These are phyloP conservation scores for Harringtonia aguacate DNA, from an alignment of 2,329 filamentous ascomycete genomes.

Conservation along the genomic window DNA sequence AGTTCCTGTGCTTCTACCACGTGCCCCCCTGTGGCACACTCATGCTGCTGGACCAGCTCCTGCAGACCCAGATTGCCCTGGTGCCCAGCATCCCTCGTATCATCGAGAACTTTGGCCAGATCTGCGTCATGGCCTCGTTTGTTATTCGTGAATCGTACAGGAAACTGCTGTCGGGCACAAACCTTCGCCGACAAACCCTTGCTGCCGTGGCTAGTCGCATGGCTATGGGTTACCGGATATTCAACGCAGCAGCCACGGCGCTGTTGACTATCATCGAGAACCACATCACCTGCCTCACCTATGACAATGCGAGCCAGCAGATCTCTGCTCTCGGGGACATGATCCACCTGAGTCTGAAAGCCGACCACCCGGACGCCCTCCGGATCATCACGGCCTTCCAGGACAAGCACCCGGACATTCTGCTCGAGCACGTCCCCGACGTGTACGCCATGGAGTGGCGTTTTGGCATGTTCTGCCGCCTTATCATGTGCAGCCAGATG, in stretches of 20 bases:
- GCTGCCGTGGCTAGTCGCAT: slow-evolving; percentile 9
- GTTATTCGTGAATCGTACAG: slow-evolving; percentile 21
- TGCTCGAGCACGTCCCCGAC: slow-evolving; percentile 28
- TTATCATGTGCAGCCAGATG: slow-evolving; percentile 81
- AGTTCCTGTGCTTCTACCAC: slow-evolving; percentile 26
- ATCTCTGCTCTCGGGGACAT: slow-evolving; percentile 33
- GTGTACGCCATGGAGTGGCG: slow-evolving; percentile 56
- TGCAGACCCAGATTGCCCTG: slow-evolving; percentile 26
- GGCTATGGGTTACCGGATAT: slow-evolving; percentile 25
- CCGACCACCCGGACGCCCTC: slow-evolving; percentile 24
- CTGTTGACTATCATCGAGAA: slow-evolving; percentile 42
- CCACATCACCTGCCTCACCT: slow-evolving; percentile 38
- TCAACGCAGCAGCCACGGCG: slow-evolving; percentile 28
- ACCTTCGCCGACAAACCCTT: neutral
- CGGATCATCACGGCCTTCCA: slow-evolving; percentile 21
- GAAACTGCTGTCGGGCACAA: slow-evolving; percentile 11
- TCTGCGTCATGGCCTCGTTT: slow-evolving; percentile 24
- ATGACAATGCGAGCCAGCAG: slow-evolving; percentile 29
- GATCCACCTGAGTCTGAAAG: slow-evolving; percentile 28
- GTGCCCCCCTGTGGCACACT: slow-evolving; percentile 29
- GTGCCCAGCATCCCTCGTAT: slow-evolving; percentile 35
- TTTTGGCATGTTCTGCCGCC: slow-evolving; percentile 55
- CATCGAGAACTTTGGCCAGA: slow-evolving; percentile 28
- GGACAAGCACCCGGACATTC: slow-evolving; percentile 25
- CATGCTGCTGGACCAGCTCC: slow-evolving; percentile 28